Base-by-base conservation (phyloP, 1,284 basidiomycete genomes). In the Irpex sp. region DNA sequence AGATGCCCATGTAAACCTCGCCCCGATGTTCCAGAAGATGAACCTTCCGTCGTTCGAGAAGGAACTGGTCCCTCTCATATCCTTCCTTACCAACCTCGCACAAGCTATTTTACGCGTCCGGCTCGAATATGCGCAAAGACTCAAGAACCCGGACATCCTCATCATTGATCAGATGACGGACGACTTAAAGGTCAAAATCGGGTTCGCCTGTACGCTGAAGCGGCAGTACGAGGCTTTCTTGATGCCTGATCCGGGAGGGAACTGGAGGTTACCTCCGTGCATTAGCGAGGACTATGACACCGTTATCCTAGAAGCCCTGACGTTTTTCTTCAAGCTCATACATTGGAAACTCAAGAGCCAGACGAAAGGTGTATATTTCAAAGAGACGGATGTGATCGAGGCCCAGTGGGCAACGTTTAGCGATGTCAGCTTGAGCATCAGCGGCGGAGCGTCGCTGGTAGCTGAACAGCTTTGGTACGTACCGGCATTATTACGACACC, bases 111-210 rank as follows among this genome's bases (percentile, higher is more conserved):
- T 99, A 61, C 92, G 90, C 58, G 88, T 97, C 33, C 91, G 95
- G 47, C 84, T 99, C 36, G 92, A 95, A 65, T 97, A 97, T 65
- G 94, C 95, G 4, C 86, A 89, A 71, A 95, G 95, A 70, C 84
- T 99, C 64, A 88, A 87, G 70, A 94, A 97, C 67, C 95, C 94
- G 26, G 87, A 94, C 70, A 82, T 93, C 60, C 83, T 97, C 66
- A 93, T 98, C 64, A 92, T 99, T 68, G 95, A 99, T 75, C 96
- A 98, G 74, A 92, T 98, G 80, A 91, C 91, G 15, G 95, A 97
- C 70, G 96, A 98, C 73, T 83, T 99, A 67, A 92, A 97, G 70
- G 84, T 97, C 60, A 93, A 92, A 67, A 90, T 99, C 60, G 93
- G 93, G 11, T 84, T 98, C 56, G 96, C 97, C 17, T 97, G 96